These are phyloP conservation scores for Phytophthora sp. DNA, from an alignment of 352 stramenopile genomes.

Conservation along the genomic window DNA sequence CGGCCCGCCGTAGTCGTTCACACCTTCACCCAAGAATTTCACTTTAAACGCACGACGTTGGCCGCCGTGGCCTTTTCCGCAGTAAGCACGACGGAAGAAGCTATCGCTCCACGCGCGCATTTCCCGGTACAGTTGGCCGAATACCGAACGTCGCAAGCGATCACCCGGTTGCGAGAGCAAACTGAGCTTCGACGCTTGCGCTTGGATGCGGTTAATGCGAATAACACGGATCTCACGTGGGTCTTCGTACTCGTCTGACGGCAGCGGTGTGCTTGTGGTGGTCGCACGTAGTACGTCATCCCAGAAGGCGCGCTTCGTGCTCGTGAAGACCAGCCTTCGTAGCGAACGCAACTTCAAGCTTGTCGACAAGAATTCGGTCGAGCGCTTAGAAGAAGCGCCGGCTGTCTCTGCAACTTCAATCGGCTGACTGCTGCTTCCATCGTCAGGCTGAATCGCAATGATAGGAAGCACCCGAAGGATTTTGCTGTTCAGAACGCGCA, in stretches of 20 bases:
- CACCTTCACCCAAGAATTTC: constrained; percentile 98
- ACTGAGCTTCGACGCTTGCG: constrained; percentile 88
- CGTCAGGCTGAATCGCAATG: constrained; percentile 74
- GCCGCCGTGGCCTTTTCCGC: constrained; percentile 96
- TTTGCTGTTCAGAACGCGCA: constrained; percentile 94
- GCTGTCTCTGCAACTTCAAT: constrained; percentile 54
- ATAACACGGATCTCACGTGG: constrained; percentile 98
- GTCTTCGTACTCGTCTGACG: constrained; percentile 99
- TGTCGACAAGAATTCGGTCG: constrained; percentile 68
- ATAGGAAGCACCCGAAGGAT: constrained; percentile 84
- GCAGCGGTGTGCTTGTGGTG: constrained; percentile 96
- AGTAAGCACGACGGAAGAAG: constrained; percentile 95
- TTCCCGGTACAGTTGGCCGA: constrained; percentile 97
- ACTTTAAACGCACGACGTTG: constrained; percentile 99
- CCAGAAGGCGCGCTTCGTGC: constrained; percentile 94
- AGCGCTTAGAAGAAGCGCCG: constrained; percentile 22
- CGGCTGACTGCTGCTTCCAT: constrained; percentile 42
- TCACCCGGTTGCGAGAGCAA: constrained; percentile 88
- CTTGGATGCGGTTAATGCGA: constrained; percentile 97
- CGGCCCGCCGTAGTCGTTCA: constrained; percentile 99
- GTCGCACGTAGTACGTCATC: constrained; percentile 94
- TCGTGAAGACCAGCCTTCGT: constrained; percentile 88
- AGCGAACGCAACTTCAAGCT: constrained; percentile 78
- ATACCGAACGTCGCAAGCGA: constrained; percentile 93
- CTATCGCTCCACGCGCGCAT: constrained; percentile 95